A percentile compares a stretch with the other conserved stretches of the same genome.
These are phyloP conservation scores for Trichoderma simmonsii DNA, from an alignment of 2,329 filamentous ascomycete species.

Conservation along the genomic window DNA sequence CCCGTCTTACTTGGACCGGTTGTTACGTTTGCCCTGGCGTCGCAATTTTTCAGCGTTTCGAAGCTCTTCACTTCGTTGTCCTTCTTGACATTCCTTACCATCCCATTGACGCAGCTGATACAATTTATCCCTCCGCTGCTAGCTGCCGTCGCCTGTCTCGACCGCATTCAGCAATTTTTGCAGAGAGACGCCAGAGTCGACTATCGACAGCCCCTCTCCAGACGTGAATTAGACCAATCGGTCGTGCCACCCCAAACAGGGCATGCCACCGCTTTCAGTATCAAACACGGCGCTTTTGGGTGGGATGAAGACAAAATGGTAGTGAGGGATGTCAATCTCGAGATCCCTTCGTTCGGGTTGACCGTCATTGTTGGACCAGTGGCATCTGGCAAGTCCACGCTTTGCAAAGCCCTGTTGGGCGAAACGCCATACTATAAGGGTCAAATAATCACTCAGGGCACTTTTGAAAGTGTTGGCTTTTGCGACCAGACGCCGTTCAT, in stretches of 20 bases:
- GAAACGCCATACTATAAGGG: not conserved
- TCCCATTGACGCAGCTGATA: slow-evolving; percentile 32
- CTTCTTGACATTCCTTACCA: slow-evolving; percentile 34
- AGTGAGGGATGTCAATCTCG: slow-evolving; percentile 22
- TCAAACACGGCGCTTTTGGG: slow-evolving; percentile 26
- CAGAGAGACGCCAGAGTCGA: slow-evolving; percentile 28
- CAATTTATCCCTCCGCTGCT: slow-evolving; percentile 33
- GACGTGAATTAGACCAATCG: not conserved
- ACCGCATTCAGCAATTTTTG: slow-evolving; percentile 38
- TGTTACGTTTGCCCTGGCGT: slow-evolving; percentile 32
- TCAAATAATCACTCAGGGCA: slow-evolving; percentile 22
- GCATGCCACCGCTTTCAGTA: not conserved
- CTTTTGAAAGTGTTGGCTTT: not conserved
- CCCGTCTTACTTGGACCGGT: slow-evolving; percentile 37
- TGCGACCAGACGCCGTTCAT: not conserved
- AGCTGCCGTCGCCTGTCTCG: slow-evolving; percentile 32
- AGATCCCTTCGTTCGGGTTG: not conserved
- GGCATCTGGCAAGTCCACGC: too few relatives aligned
- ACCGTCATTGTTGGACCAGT: too few relatives aligned
- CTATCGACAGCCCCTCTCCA: slow-evolving; percentile 18
- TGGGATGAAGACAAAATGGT: slow-evolving; percentile 26
- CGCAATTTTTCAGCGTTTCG: slow-evolving; percentile 25
- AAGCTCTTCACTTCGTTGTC: slow-evolving; percentile 35
- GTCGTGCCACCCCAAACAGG: not conserved
- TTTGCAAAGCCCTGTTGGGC: not conserved